Evolutionary conservation across 2,329 filamentous ascomycete genomes (phyloP), one percentile per base, ranked within the genome.

Genomic region (Botrytis byssoidea): DNA sequence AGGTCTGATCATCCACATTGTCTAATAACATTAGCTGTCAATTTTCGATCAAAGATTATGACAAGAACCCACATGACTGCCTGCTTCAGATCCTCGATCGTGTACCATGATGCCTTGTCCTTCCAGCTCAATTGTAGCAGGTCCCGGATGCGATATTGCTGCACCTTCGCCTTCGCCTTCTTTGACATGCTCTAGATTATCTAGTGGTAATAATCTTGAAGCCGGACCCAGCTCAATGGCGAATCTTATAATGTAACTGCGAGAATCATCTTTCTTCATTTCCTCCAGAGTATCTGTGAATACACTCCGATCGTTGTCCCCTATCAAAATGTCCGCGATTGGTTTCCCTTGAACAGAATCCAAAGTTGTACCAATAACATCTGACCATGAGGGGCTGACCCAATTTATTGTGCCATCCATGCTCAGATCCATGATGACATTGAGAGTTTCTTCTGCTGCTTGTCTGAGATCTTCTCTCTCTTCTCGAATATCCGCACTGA

Each of bases 1-100:
- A 3, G 95, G 96, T 77, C 96, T 93, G 78, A 99, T 90, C 94
- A 99, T 99, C 96, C 96, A 99, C 97, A 99, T 99, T 29, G 94
- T 97, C 93, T 97, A 79, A 74, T 72, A 66, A 65, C 75, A 77
- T 83, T 74, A 83, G 80, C 77, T 78, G 75, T 59, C 48, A 68
- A 65, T 71, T 60, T n/a, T 46, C 69, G 10, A 73, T 18, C 18
- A 51, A 44, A 61, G 55, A 29, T 10, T n/a, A 70, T 60, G 70
- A 73, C 48, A 55, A 29, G n/a, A 72, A 88, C 93, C 86, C 88
- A 97, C 94, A 86, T 98, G 95, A 80, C 93, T 96, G 81, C 96
- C 93, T 73, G 91, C 92, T 70, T 94, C 94, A 55, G 94, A 93
- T 20, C 92, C 89, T 75, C 92, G 90, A 82, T 98, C 95, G 81